Conservation (phyloP, 345 rosid species). For the Odontarrhena argentea region DNA sequence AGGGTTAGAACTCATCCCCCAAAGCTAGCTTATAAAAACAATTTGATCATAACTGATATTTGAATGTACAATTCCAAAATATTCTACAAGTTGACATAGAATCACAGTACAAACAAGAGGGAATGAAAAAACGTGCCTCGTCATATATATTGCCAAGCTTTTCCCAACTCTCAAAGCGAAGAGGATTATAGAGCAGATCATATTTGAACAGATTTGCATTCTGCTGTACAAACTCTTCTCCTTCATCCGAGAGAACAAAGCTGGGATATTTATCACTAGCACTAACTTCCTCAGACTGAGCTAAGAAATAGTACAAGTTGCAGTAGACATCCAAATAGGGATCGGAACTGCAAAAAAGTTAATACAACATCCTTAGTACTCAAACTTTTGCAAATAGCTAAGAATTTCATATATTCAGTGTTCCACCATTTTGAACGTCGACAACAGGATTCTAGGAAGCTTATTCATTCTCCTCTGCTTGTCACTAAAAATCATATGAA, state of each 20-base stretch:
- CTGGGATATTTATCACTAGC: conserved; percentile 99
- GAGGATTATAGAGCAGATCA: conserved; percentile 85
- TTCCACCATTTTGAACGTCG: conserved; percentile 23
- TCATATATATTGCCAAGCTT: conserved; percentile 88
- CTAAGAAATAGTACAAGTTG: conserved; percentile 83
- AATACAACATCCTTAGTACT: conserved; percentile 33
- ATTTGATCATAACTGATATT: conserved; percentile 33
- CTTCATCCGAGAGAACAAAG: conserved; percentile 95
- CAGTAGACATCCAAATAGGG: conserved; percentile 80
- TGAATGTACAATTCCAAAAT: conserved; percentile 6
- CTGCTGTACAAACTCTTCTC: conserved; percentile 97
- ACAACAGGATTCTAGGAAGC: conserved; percentile 12
- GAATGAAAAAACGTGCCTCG: conserved; percentile 63
- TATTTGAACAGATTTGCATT: conserved; percentile 81
- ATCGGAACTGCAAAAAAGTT: conserved; percentile 68
- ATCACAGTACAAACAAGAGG: conserved; percentile 18
- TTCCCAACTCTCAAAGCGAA: conserved; percentile 95
- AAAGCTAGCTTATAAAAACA: conserved; percentile 6
- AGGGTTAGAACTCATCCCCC: conserved; percentile 5
- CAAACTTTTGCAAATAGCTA: conserved; percentile 11
- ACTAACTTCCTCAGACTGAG: conserved; percentile 90
- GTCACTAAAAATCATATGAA: conserved; percentile 22
- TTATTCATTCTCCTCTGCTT: conserved; percentile 26
- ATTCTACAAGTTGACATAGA: conserved; percentile 27
- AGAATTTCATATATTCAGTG: conserved; percentile 1